These are phyloP conservation scores for Tolypocladium tropicale DNA, from an alignment of 2,329 filamentous ascomycete species.

Conservation along the genomic window DNA sequence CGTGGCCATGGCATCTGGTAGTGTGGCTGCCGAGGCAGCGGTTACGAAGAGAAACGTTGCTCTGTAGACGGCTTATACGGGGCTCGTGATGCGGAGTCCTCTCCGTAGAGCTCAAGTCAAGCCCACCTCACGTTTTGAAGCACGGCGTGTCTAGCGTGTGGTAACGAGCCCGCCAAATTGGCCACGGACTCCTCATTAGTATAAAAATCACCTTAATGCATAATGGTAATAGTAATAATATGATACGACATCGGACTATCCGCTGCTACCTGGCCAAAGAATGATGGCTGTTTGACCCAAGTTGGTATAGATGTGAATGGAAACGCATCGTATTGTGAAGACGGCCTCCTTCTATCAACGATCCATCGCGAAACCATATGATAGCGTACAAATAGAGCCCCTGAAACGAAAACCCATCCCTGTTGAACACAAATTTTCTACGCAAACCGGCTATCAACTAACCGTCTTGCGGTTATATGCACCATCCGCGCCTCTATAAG, in stretches of 20 bases:
- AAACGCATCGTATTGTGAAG: too few species aligned
- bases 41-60: background rate
- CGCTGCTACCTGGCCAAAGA: background rate
- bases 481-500: background rate
- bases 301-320: too few species aligned
- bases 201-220: background rate
- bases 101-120: background rate
- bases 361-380: background rate
- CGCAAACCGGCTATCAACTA: background rate
- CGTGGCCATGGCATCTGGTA: background rate
- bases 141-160: background rate
- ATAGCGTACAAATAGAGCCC: background rate
- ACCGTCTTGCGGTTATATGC: background rate
- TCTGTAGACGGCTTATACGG: background rate
- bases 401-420: background rate
- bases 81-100: background rate
- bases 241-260: background rate
- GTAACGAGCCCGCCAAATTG: background rate
- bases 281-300: too few species aligned
- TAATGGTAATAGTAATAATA: background rate
- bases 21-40: too few species aligned
- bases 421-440: background rate
- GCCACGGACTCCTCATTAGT: background rate
- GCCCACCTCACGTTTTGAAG: background rate
- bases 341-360: too few species aligned